Evolutionary conservation across 495 filamentous ascomycete species (phyloP).

Genomic region (Chaetomium cochliodes): DNA sequence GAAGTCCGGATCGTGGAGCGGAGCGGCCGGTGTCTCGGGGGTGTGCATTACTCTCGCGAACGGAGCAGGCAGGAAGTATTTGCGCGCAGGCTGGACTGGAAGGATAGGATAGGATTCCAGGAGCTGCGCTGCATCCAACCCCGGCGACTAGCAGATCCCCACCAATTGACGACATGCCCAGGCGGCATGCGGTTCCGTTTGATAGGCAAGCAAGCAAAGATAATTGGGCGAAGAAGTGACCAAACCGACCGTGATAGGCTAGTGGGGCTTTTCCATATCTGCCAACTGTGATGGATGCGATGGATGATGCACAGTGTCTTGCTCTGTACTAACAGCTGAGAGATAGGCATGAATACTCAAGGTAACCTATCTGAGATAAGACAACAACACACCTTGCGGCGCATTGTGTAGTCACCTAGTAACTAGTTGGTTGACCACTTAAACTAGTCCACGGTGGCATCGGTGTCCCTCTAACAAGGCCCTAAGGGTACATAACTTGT

Average conservation of each 20-base stretch:
- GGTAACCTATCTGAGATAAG: too few relatives aligned
- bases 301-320: too few relatives aligned
- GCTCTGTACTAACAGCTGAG: too few relatives aligned
- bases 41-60: constrained; percentile 3
- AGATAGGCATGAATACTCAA: too few relatives aligned
- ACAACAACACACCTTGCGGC: too few relatives aligned
- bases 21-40: constrained; percentile 16
- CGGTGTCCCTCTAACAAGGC: too few relatives aligned
- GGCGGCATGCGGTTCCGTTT: neutral
- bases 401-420: too few relatives aligned
- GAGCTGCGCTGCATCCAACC: neutral
- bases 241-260: neutral
- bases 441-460: too few relatives aligned
- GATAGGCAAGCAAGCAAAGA: constrained; percentile 1
- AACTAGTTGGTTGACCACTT: too few relatives aligned
- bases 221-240: neutral
- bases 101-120: too few relatives aligned
- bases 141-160: neutral
- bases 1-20: constrained; percentile 3
- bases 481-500: too few relatives aligned
- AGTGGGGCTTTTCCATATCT: neutral
- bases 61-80: neutral
- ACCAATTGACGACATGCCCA: neutral
- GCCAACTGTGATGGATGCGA: too few relatives aligned
- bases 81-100: neutral